Conservation (phyloP, 306 rosid genomes). For the Sicyos baderoa region DNA sequence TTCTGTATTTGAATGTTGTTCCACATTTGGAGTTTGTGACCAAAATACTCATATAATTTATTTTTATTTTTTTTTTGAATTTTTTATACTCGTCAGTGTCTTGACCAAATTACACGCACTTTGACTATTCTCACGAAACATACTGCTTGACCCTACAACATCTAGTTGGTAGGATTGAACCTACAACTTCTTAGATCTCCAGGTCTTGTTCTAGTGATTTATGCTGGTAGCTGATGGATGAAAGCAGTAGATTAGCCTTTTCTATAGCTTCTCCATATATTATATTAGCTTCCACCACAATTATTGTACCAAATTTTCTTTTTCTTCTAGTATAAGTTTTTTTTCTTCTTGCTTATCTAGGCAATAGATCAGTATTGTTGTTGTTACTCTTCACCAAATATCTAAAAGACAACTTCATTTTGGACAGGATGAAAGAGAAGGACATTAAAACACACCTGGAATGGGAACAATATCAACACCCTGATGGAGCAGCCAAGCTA, state of each 20-base stretch:
- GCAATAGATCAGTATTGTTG: neutral
- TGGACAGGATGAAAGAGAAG: neutral
- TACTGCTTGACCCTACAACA: too few relatives aligned
- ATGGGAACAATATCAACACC: constrained; percentile 53
- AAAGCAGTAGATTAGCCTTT: neutral
- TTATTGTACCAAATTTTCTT: neutral
- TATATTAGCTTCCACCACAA: neutral
- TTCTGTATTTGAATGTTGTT: neutral
- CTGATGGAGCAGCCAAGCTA: constrained; percentile 62
- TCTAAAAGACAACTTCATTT: neutral
- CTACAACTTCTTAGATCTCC: too few relatives aligned
- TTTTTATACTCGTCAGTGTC: too few relatives aligned
- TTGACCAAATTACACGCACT: too few relatives aligned
- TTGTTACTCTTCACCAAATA: neutral
- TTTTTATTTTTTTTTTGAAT: too few relatives aligned
- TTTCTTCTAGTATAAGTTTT: neutral
- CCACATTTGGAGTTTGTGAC: too few relatives aligned
- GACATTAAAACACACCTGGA: constrained; percentile 26
- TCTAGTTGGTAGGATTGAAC: too few relatives aligned
- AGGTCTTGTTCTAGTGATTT: neutral
- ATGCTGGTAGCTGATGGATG: neutral
- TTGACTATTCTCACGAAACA: too few relatives aligned
- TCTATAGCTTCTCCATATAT: neutral
- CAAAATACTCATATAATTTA: too few relatives aligned
- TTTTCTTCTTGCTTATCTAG: too few relatives aligned